Base-by-base conservation (phyloP, 371 early-diverging fungal genomes). In the Saksenaea vasiformis region DNA sequence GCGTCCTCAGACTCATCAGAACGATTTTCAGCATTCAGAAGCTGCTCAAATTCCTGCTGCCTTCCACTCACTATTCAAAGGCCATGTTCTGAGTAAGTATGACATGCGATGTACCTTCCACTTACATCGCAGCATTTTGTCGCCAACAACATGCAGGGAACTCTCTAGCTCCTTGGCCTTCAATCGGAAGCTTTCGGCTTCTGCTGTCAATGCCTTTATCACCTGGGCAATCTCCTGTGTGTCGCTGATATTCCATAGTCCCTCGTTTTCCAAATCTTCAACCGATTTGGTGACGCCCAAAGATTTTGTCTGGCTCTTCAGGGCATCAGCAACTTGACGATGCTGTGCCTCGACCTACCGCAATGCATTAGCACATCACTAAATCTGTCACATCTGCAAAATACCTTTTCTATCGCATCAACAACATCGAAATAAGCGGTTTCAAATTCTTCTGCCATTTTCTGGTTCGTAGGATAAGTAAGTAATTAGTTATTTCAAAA, bases 381-480 rank as follows among this genome's bases (percentile, higher is more conserved):
- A 39, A 38, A 56, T 15, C 28, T 28, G 4, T 27, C 15, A 24
- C 8, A 37, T 15, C 36, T 56, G n/a, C n/a, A n/a, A n/a, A n/a
- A n/a, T 66, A 72, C 72, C 56, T 66, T 38, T 31, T 66, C 55
- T 38, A 73, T 67, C 14, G 58, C 67, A 17, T 66, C 64, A 8
- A 47, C 58, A 14, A 70, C 62, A 11, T 15, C 55, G n/a, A 73
- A 59, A 51, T 69, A 73, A 9, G 66, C 39, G 10, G 22, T 17
- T 66, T 77, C 77, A 43, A 67, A 77, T 54, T 64, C 69, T 26
- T 56, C 56, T 1, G 70, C 73, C 73, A 77, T 73, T 13, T 71
- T 65, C 43, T 72, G 65, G 17, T 19, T 9, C 4, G 11, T 17
- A 51, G 1, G 44, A 54, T 8, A 28, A 62, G 39, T n/a, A n/a